phyloP scores from a whole-genome alignment of 345 rosid genomes.

The Brassica juncea region DNA sequence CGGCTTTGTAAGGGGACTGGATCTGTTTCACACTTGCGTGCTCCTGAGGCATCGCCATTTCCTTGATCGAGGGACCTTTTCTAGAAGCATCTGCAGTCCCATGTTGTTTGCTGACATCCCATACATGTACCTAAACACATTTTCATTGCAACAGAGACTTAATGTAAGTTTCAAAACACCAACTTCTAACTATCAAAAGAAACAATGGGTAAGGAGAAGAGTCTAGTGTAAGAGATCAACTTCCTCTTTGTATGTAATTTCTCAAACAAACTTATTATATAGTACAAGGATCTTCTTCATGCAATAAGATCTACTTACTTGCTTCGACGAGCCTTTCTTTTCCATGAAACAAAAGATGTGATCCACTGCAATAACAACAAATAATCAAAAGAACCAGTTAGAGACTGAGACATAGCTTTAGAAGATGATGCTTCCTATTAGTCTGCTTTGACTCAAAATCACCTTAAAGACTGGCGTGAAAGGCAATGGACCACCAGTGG shows the following conservation, averaged over 20 bases:
- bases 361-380: conserved; percentile 65
- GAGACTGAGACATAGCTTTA: not conserved
- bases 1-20: not conserved
- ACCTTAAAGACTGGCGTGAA: conserved; percentile 81
- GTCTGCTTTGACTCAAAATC: conserved; percentile 12
- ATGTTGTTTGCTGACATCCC: conserved; percentile 63
- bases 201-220: not conserved
- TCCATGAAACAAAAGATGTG: conserved; percentile 75
- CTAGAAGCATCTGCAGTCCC: conserved; percentile 87
- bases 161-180: not conserved
- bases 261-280: not conserved
- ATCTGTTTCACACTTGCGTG: conserved; percentile 56
- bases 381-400: not conserved
- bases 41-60: conserved; percentile 86
- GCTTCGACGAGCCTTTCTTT: conserved; percentile 75
- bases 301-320: conserved; percentile 59
- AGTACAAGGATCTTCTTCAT: not conserved
- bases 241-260: not conserved
- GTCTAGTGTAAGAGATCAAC: not conserved
- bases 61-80: conserved; percentile 60
- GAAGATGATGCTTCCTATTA: conserved; percentile 4
- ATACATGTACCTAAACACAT: conserved; percentile 55
- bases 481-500: conserved; percentile 47
- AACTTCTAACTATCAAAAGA: no score
- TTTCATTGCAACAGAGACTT: conserved; percentile 7